Base-by-base conservation (phyloP, 768 basidiomycete species). In the Pisolithus albus region DNA sequence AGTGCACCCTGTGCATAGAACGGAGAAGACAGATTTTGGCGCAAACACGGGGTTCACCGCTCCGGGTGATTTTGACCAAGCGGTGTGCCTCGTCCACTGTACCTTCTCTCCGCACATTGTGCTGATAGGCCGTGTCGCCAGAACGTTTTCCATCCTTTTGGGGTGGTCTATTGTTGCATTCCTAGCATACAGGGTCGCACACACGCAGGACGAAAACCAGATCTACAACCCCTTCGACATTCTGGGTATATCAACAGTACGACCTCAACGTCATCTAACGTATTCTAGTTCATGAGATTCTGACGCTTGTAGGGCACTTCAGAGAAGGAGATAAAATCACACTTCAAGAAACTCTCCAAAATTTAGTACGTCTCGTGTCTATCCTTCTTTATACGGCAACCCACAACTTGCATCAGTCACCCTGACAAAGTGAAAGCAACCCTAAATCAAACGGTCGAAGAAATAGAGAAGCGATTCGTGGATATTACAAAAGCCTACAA, bases 401-500 rank as follows among this genome's bases (percentile, higher is more conserved):
- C 49, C 36, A 47, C 6, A 0, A 19, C 32, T 0, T 36, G 24
- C 44, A 39, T 45, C 13, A 98, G 94, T 67, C 96, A 98, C 66
- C 96, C 96, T 0, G 96, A 99, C 76, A 98, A 98, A 73, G 90
- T 94, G 55, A 86, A 82, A 62, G 79, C 88, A 9, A 78, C 83
- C 0, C 80, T 75, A 2, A 92, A 96, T 62, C 74, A 92, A 58
- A 97, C 94, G 0, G 74, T 85, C 37, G 95, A 97, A 63, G 79
- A 82, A 6, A 92, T 92, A 30, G 88, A 88, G 58, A 77, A 83
- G 49, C 82, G 82, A 52, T 99, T 96, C 67, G 90, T 98, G 19
- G 81, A 90, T 19, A 75, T 99, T 37, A 98, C 96, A 7, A 99
- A 98, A 67, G 96, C 96, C 4, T 99, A 99, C 73, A 99, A 99